phyloP scores from a whole-genome alignment of 1,284 basidiomycete genomes.

The Trametes polyzona region DNA sequence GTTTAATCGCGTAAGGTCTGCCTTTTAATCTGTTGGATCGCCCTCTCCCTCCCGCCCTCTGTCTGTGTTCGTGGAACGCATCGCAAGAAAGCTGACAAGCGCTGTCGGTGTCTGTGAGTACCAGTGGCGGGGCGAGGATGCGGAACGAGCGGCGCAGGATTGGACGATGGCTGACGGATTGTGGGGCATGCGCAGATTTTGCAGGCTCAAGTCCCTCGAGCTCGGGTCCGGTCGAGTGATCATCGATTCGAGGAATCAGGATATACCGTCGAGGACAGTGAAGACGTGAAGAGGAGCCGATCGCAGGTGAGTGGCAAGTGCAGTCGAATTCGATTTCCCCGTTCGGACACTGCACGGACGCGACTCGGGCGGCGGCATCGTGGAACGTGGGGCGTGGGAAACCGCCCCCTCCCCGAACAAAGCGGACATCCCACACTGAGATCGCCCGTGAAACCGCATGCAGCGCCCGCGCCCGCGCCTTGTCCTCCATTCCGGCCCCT shows the following conservation, averaged over 20 bases:
- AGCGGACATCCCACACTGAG: slow-evolving; percentile 13
- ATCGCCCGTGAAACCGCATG: slow-evolving; percentile 12
- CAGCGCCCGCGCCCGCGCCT: neutral
- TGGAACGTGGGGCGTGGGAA: slow-evolving; percentile 65
- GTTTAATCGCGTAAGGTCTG: slow-evolving; percentile 29
- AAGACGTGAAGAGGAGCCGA: slow-evolving; percentile 16
- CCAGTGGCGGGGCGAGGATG: slow-evolving; percentile 18
- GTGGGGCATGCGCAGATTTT: slow-evolving; percentile 22
- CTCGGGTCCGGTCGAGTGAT: slow-evolving; percentile 20
- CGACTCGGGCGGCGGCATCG: slow-evolving; percentile 42
- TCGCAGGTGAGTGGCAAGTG: slow-evolving; percentile 19
- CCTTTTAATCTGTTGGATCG: slow-evolving; percentile 29
- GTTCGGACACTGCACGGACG: slow-evolving; percentile 10
- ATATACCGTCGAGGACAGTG: slow-evolving; percentile 16
- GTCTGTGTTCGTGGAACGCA: neutral
- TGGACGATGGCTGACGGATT: slow-evolving; percentile 23
- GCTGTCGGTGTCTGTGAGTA: slow-evolving; percentile 25
- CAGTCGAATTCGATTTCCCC: slow-evolving; percentile 30
- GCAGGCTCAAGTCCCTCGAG: slow-evolving; percentile 22
- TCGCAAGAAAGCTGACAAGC: slow-evolving; percentile 27
- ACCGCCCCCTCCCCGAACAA: slow-evolving; percentile 10
- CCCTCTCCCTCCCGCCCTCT: slow-evolving; percentile 6
- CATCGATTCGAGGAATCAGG: slow-evolving; percentile 20
- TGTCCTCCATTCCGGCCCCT: neutral
- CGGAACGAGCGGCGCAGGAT: slow-evolving; percentile 13